Base-by-base conservation (phyloP, 768 basidiomycete genomes). In the Jaapia argillacea region DNA sequence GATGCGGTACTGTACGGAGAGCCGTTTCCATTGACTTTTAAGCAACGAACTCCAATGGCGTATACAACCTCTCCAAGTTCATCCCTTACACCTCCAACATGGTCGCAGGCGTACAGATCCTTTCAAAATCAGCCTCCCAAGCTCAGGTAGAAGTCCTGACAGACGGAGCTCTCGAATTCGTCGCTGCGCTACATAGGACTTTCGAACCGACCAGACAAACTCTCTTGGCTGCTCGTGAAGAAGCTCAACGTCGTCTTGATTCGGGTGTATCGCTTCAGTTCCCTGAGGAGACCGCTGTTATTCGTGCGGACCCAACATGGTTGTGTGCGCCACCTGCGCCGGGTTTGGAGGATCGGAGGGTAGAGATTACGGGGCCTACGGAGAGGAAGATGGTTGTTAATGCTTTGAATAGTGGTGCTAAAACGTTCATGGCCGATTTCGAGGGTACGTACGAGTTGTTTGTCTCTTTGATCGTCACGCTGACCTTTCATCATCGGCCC, bases 361-460 rank as follows among this genome's bases (percentile, higher is more conserved):
- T 98, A 46, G 96, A 99, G 67, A 99, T 99, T 49, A 99, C 96
- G 0, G 96, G 96, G 20, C 96, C 96, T 5, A 88, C 92, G 2
- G 94, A 98, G 62, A 74, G 94, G 54, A 99, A 97, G 72, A 99
- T 99, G 96, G 93, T 98, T 58, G 83, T 97, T 59, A 97, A 97
- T 51, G 93, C 93, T 5, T 64, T 96, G 51, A 96, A 96, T 66
- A 89, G 88, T 48, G 91, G 92, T 1, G 80, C 91, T 18, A 92
- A 94, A 72, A 92, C 92, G 0, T 99, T 96, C 69, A 99, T 99
- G 96, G 93, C 96, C 25, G 96, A 99, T 60, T 93, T 98, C 48
- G 96, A 99, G 64, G 93, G 92, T 88, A 46, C 41, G 73, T 59
- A 18, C 26, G 42, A 26, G 20, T 2, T 4, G 7, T 42, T 25